A percentile compares a stretch with the other conserved stretches of the same genome.
phyloP scores from a whole-genome alignment of 768 basidiomycete genomes.

The Xanthoconium purpureum region DNA sequence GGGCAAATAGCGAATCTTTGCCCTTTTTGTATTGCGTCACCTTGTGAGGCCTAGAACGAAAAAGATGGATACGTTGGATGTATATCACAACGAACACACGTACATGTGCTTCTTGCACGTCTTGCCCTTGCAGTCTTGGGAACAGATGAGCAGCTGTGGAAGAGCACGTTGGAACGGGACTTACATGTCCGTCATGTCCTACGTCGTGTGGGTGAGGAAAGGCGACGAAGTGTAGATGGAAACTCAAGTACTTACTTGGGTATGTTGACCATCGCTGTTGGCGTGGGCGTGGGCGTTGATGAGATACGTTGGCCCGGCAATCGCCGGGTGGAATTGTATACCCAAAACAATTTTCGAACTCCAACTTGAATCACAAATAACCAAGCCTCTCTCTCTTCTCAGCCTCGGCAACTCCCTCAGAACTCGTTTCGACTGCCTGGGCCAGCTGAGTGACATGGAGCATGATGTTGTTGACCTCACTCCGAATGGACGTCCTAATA shows the following conservation, averaged over 20 bases:
- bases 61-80: neutral
- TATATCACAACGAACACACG: conserved; percentile 36
- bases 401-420: too few species aligned
- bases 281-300: neutral
- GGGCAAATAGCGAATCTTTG: conserved; percentile 95
- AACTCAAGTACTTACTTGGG: conserved; percentile 55
- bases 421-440: too few species aligned
- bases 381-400: too few species aligned
- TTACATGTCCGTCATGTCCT: conserved; percentile 97
- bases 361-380: too few species aligned
- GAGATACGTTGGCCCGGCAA: neutral
- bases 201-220: conserved; percentile 9
- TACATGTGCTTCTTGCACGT: conserved; percentile 97
- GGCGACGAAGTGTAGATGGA: conserved; percentile 2
- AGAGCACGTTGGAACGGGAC: conserved; percentile 24
- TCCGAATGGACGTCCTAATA: too few species aligned
- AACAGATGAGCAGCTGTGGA: conserved; percentile 3
- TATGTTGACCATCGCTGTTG: neutral
- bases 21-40: conserved; percentile 99
- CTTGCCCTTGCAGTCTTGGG: conserved; percentile 90
- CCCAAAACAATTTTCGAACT: neutral
- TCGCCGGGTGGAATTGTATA: neutral
- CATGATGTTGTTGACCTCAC: too few species aligned
- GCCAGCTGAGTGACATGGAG: too few species aligned
- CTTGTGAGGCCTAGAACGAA: conserved; percentile 79